Conservation (phyloP, 371 early-diverging fungal genomes). For the Mortierella sp. region DNA sequence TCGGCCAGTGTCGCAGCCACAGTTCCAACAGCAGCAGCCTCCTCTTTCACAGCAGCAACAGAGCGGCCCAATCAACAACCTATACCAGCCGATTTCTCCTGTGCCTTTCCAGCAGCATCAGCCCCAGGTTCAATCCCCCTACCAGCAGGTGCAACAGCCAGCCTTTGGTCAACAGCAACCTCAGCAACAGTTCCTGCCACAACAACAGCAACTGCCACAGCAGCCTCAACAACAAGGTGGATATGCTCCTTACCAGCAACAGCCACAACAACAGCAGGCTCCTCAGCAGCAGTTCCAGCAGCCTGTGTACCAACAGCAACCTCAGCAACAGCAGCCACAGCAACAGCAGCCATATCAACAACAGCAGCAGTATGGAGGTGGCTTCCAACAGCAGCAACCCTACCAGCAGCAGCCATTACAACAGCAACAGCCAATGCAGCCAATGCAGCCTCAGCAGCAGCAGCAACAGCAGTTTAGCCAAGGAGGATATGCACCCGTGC, state of each 20-base stretch:
- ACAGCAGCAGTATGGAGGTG: conserved; percentile 20
- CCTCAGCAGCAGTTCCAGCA: conserved; percentile 25
- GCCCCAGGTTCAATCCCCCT: neutral
- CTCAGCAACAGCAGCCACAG: conserved; percentile 20
- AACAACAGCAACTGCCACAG: conserved; percentile 14
- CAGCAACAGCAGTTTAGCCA: conserved; percentile 38
- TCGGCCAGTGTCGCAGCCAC: neutral
- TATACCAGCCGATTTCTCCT: neutral
- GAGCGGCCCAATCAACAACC: neutral
- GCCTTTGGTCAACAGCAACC: conserved; percentile 23
- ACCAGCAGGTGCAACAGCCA: conserved; percentile 30
- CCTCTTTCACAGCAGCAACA: neutral
- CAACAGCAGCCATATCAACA: conserved; percentile 34
- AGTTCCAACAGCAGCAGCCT: conserved; percentile 26
- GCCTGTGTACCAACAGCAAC: conserved; percentile 17
- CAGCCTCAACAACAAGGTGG: conserved; percentile 38
- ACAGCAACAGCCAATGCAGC: conserved; percentile 30
- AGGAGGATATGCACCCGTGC: conserved; percentile 37
- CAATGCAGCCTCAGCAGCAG: conserved; percentile 20
- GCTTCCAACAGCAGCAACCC: conserved; percentile 17
- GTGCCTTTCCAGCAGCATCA: conserved; percentile 18
- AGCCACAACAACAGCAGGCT: conserved; percentile 40
- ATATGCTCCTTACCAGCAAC: conserved; percentile 31
- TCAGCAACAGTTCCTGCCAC: conserved; percentile 25
- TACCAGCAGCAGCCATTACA: conserved; percentile 26